phyloP scores from a whole-genome alignment of 2,329 filamentous ascomycete genomes.

The Exophiala sideris region DNA sequence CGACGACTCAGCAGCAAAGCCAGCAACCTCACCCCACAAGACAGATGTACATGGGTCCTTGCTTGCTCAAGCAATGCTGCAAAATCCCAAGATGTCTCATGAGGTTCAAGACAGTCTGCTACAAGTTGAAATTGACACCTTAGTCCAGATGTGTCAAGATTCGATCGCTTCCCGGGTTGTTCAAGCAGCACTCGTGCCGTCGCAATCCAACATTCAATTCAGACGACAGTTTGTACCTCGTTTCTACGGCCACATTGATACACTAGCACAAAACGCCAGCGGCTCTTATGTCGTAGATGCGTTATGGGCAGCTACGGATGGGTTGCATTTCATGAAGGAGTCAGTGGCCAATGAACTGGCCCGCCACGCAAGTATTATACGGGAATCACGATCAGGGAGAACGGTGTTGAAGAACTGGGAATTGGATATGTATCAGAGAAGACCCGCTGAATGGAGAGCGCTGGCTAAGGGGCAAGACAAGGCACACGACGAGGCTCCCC shows the following conservation, averaged over 20 bases:
- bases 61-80: slow-evolving; percentile 74
- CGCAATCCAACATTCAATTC: slow-evolving; percentile 43
- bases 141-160: slow-evolving; percentile 65
- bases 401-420: slow-evolving; percentile 72
- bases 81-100: slow-evolving; percentile 66
- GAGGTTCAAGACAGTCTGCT: slow-evolving; percentile 72
- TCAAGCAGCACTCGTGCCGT: slow-evolving; percentile 57
- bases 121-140: slow-evolving; percentile 53
- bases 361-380: slow-evolving; percentile 56
- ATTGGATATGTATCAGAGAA: slow-evolving; percentile 67
- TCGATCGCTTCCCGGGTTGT: slow-evolving; percentile 59
- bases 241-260: slow-evolving; percentile 59
- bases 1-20: slow-evolving; percentile 49
- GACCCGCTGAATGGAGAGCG: slow-evolving; percentile 61
- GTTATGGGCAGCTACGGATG: slow-evolving; percentile 61
- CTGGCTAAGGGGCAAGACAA: slow-evolving; percentile 52
- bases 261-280: slow-evolving; percentile 58
- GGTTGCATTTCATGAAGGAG: slow-evolving; percentile 65
- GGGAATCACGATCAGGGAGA: slow-evolving; percentile 63
- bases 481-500: slow-evolving; percentile 4
- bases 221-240: slow-evolving; percentile 62
- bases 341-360: slow-evolving; percentile 62
- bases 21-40: slow-evolving; percentile 25
- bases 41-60: slow-evolving; percentile 69
- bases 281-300: slow-evolving; percentile 67